Percentiles rank a stretch among this genome's conserved stretches.
Conservation (phyloP, 2,329 filamentous ascomycete genomes). For the Albifimbria verrucaria region DNA sequence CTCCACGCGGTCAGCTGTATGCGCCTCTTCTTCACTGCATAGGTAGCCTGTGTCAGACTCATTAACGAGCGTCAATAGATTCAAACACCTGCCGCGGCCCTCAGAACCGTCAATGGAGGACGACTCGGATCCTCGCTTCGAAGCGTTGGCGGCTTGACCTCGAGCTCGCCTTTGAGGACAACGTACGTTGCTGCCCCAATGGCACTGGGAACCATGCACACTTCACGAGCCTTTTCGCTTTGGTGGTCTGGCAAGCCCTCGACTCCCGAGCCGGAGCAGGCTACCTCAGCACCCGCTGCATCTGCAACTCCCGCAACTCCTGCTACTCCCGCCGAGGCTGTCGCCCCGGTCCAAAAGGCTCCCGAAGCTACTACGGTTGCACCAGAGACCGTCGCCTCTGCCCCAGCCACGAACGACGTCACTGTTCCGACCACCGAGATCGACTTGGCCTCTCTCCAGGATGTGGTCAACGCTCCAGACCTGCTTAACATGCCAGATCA, state of each 20-base stretch:
- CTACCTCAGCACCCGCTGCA: conserved; percentile 12
- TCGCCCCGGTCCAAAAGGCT: conserved; percentile 1
- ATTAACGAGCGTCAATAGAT: no score
- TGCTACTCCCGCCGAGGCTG: conserved; percentile 2
- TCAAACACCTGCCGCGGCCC: conserved; percentile 21
- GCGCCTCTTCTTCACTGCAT: not conserved
- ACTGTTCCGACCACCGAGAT: conserved; percentile 23
- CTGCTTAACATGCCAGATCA: conserved; percentile 65
- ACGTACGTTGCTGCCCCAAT: conserved; percentile 20
- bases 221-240: conserved; percentile 28
- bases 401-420: conserved; percentile 13
- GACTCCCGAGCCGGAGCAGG: conserved; percentile 15
- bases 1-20: conserved; percentile 16
- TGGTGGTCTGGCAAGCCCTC: conserved; percentile 31
- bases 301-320: conserved; percentile 6
- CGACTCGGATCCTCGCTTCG: conserved; percentile 31
- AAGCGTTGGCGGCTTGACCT: conserved; percentile 15
- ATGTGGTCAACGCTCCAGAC: conserved; percentile 35
- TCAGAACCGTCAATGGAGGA: conserved; percentile 29
- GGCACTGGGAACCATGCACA: conserved; percentile 25
- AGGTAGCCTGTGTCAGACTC: conserved; percentile 2
- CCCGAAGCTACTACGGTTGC: conserved; percentile 16
- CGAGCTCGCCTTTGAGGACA: conserved; percentile 17
- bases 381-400: conserved; percentile 14
- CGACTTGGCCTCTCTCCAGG: conserved; percentile 30